Evolutionary conservation across 768 basidiomycete genomes (phyloP), one percentile per base, ranked within the genome.

Genomic region (Lactifluus volemus): DNA sequence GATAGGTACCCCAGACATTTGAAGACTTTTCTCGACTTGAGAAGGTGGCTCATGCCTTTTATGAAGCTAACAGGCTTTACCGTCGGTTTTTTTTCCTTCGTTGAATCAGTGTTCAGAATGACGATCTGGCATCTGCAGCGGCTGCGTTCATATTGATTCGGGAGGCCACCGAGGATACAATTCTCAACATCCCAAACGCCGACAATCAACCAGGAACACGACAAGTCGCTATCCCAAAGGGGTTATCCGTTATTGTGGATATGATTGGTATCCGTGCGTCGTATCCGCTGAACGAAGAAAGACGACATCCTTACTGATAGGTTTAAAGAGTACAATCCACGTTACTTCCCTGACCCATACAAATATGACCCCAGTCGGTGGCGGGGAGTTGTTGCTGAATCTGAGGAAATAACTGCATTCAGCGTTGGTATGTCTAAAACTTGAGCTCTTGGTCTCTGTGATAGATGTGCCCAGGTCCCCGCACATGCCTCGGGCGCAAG

Each of bases 401-500:
- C 58, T 6, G 65, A 64, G 21, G 36, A 58, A 17, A 30, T 68
- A 9, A 49, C 59, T 45, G 65, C 49, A 14, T 61, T 69, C 45
- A 63, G 66, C 59, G 41, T 67, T 11, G 66, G 68, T 67, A 45
- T 50, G 67, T 60, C 11, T 14, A 5, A n/a, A 19, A 34, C 9
- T 34, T 58, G 36, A 5, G 36, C 50, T 10, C 60, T 12, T 51
- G 34, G 14, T 14, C 15, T 19, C 19, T 30, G 25, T 25, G 38
- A 34, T 34, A 2, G 32, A 9, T 55, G 17, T 7, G 56, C 17
- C 29, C 61, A 77, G 79, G 80, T 50, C 80, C 81, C 34, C 76
- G 82, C 15, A 66, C 69, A 15, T 85, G 84, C 62, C 70, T 83
- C 12, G 84, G 83, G 5, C 72, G 80, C 32, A 81, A 77, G 61